Evolutionary conservation across 495 filamentous ascomycete genomes (phyloP).

Genomic region (Parathielavia hyrcaniae): DNA sequence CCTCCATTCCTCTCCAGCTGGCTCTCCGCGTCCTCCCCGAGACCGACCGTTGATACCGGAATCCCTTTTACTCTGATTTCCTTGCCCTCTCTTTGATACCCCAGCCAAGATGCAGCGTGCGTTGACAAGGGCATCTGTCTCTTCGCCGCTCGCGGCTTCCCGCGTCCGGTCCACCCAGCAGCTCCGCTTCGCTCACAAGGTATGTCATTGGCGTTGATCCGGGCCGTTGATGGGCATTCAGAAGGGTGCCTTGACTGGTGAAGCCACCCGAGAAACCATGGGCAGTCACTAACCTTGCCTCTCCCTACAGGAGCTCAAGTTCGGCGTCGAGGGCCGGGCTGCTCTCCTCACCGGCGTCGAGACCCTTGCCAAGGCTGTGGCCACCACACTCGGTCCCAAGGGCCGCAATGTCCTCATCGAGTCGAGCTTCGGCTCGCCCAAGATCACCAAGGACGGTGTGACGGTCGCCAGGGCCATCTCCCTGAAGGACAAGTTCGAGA

Average conservation of each 20-base stretch:
- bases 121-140: conserved; percentile 56
- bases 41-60: conserved; percentile 22
- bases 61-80: conserved; percentile 16
- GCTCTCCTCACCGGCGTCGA: conserved; percentile 89
- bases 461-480: conserved; percentile 88
- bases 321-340: conserved; percentile 90
- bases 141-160: conserved; percentile 52
- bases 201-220: conserved; percentile 36
- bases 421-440: conserved; percentile 93
- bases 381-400: conserved; percentile 95
- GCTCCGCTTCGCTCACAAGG: conserved; percentile 92
- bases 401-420: conserved; percentile 97
- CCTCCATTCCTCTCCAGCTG: conserved; percentile 9
- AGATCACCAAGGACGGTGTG: conserved; percentile 99
- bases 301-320: conserved; percentile 77
- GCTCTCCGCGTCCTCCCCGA: conserved; percentile 9
- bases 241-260: neutral
- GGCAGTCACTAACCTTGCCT: conserved; percentile 7
- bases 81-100: conserved; percentile 15
- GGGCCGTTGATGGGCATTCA: neutral
- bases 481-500: conserved; percentile 98
- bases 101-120: conserved; percentile 43
- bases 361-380: conserved; percentile 91
- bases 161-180: conserved; percentile 67
- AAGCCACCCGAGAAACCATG: conserved; percentile 19